Percentiles rank a stretch among this genome's conserved stretches.
phyloP scores from a whole-genome alignment of 2,329 filamentous ascomycete genomes.

The Byssothecium circinans region DNA sequence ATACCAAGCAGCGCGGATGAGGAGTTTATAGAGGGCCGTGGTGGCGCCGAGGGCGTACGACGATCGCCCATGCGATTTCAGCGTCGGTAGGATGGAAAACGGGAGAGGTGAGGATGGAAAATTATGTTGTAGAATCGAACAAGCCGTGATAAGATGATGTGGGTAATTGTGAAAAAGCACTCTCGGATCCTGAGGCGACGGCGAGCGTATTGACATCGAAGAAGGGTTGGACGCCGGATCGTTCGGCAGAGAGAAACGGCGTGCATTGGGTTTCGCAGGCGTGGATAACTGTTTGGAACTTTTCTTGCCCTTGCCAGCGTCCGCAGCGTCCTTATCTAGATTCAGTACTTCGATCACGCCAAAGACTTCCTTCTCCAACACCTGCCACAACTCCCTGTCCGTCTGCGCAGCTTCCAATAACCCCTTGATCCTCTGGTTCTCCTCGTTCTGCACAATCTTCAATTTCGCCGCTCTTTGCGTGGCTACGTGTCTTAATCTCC shows the following conservation, averaged over 20 bases:
- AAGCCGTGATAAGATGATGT: conserved; percentile 59
- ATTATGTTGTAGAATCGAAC: conserved; percentile 58
- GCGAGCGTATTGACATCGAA: not conserved
- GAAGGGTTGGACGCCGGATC: not conserved
- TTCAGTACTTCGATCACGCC: conserved; percentile 60
- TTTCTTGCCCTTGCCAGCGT: conserved; percentile 1
- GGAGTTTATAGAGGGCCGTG: conserved; percentile 68
- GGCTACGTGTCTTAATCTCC: conserved; percentile 5
- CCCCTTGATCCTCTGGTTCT: conserved; percentile 56
- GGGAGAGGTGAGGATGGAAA: conserved; percentile 65
- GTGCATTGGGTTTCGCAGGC: not conserved
- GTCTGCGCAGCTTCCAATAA: conserved; percentile 59
- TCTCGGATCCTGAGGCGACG: conserved; percentile 47
- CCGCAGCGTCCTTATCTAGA: conserved; percentile 44
- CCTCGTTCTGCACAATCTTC: conserved; percentile 30
- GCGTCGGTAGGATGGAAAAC: conserved; percentile 64
- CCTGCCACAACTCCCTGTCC: conserved; percentile 67
- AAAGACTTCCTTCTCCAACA: conserved; percentile 70
- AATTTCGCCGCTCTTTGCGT: conserved; percentile 13
- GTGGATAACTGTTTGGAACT: not conserved
- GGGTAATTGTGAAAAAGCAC: conserved; percentile 68
- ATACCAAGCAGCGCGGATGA: conserved; percentile 64
- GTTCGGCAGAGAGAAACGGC: not conserved
- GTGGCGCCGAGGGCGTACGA: conserved; percentile 73
- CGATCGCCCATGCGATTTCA: conserved; percentile 68